These are phyloP conservation scores for Capronia americana DNA, from an alignment of 2,329 filamentous ascomycete species.

Conservation along the genomic window DNA sequence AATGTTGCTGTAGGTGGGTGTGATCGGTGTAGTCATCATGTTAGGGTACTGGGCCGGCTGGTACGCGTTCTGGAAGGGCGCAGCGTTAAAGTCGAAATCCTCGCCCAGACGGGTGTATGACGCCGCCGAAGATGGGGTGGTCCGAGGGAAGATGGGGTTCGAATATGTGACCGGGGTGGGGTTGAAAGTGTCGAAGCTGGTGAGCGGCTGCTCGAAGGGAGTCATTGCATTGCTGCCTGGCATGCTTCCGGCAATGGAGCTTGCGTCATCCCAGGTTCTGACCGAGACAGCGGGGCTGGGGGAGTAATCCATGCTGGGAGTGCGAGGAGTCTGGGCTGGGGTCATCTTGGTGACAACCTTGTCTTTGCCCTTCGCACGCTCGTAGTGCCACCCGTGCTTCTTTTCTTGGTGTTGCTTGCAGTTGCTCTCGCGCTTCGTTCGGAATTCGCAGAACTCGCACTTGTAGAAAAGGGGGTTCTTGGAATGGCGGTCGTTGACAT, in stretches of 20 bases:
- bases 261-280: constrained; percentile 41
- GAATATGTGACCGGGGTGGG: constrained; percentile 33
- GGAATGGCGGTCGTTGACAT: constrained; percentile 96
- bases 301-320: constrained; percentile 58
- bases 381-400: constrained; percentile 86
- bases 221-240: constrained; percentile 36
- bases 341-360: constrained; percentile 58
- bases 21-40: constrained; percentile 38
- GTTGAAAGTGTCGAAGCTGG: constrained; percentile 33
- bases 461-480: constrained; percentile 78
- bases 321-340: constrained; percentile 61
- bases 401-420: constrained; percentile 99
- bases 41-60: constrained; percentile 34
- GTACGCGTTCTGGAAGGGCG: constrained; percentile 23
- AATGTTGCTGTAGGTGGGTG: constrained; percentile 40
- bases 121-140: constrained; percentile 11
- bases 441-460: constrained; percentile 89
- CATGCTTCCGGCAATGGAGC: constrained; percentile 30
- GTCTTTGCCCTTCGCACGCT: constrained; percentile 90
- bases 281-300: constrained; percentile 37
- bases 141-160: constrained; percentile 36
- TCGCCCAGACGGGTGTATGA: constrained; percentile 24
- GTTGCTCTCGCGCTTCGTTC: constrained; percentile 94
- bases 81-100: constrained; percentile 35
- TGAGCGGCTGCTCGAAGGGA: constrained; percentile 37